A percentile compares a stretch with the other conserved stretches of the same genome.
Conservation (phyloP, 768 basidiomycete species). For the Exsudoporus frostii region DNA sequence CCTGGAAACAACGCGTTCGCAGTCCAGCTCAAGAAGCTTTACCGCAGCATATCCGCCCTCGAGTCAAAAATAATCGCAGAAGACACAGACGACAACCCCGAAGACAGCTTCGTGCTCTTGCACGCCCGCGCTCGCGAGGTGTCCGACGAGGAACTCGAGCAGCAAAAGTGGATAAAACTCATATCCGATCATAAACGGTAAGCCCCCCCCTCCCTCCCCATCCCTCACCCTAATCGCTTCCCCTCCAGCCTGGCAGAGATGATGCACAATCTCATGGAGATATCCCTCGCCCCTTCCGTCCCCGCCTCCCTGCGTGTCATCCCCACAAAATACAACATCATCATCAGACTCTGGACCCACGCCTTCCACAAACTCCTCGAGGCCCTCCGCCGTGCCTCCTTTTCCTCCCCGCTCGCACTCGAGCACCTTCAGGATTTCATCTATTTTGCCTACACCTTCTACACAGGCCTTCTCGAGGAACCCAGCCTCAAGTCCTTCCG, state of each 20-base stretch:
- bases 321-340: constrained; percentile 93
- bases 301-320: constrained; percentile 88
- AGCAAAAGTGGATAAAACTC: constrained; percentile 72
- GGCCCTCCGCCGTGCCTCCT: constrained; percentile 81
- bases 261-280: constrained; percentile 83
- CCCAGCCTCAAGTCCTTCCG: constrained; percentile 66
- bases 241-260: constrained; percentile 78
- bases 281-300: constrained; percentile 82
- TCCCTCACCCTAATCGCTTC: not conserved
- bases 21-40: constrained; percentile 73
- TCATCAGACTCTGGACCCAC: constrained; percentile 88
- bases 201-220: constrained; percentile 28
- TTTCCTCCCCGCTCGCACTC: constrained; percentile 59
- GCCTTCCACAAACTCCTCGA: constrained; percentile 90
- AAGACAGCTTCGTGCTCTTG: constrained; percentile 36
- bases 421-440: constrained; percentile 95
- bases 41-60: constrained; percentile 75
- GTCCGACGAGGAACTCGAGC: constrained; percentile 58
- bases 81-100: constrained; percentile 52
- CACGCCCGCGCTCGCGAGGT: constrained; percentile 33
- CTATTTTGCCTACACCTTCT: constrained; percentile 93
- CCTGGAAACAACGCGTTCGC: constrained; percentile 68
- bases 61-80: constrained; percentile 72
- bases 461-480: constrained; percentile 86
- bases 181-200: constrained; percentile 83